A percentile compares a stretch with the other conserved stretches of the same genome.
phyloP scores from a whole-genome alignment of 148 eudicot species.

The Cornus controversa region DNA sequence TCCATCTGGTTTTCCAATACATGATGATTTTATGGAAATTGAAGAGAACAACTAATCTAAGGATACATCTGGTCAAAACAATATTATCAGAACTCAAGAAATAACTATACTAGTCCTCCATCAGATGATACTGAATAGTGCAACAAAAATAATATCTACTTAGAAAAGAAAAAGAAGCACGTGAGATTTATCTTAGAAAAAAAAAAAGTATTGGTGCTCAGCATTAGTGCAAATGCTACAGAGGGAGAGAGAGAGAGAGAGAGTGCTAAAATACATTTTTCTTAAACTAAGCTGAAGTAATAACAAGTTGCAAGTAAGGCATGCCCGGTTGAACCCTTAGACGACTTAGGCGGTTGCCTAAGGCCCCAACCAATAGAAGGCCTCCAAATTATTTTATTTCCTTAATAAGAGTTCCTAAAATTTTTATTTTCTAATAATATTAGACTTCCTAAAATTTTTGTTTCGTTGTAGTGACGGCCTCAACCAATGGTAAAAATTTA shows the following conservation, averaged over 20 bases:
- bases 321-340: no score
- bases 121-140: not conserved
- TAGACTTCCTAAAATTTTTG: no score
- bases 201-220: not conserved
- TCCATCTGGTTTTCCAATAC: not conserved
- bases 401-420: no score
- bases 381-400: no score
- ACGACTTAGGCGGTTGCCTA: no score
- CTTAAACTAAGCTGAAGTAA: constrained; percentile 3
- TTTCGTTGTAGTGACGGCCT: no score
- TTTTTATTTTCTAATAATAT: no score
- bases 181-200: not conserved
- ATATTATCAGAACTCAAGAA: not conserved
- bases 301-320: not conserved
- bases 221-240: not conserved
- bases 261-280: not conserved
- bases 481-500: no score
- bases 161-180: not conserved
- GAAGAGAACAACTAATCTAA: not conserved
- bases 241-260: not conserved
- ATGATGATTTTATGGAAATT: not conserved
- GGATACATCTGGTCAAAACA: not conserved
- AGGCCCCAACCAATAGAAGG: no score
- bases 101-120: not conserved
- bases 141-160: no score